Base-by-base conservation (phyloP, 352 stramenopile species). In the Globisporangium yorkense region DNA sequence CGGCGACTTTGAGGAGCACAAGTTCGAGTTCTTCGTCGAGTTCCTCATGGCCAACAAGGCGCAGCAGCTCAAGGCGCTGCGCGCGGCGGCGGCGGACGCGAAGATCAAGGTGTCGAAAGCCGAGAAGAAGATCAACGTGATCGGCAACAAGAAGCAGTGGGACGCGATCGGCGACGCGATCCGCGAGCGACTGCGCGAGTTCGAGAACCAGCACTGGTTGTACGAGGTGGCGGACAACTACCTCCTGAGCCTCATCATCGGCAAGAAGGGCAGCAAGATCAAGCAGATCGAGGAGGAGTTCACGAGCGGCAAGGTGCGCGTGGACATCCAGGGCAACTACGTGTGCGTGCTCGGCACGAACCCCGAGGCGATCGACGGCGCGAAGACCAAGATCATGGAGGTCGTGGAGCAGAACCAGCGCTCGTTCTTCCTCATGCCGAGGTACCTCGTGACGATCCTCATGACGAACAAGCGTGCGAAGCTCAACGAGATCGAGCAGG, bases 31-130 rank as follows among this genome's bases (percentile, higher is more conserved):
- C 49, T 90, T 89, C 48, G 76, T 74, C n/a, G 80, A 89, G 64
- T 92, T 90, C 43, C 60, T 92, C 13, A 90, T 92, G 78, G 62
- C 59, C 21, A 77, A 90, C 70, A 92, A 92, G 59, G 80, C 72
- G 2, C 72, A 76, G 37, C 74, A 89, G 61, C 72, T 92, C 43
- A 79, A 81, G 67, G 52, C 78, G 16, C 57, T 92, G 51, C 78
- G 80, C 18, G 74, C 66, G 6, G 77, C 84, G 45, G 80, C 80
- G 0, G 58, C 59, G 1, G 78, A 89, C n/a, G 76, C 72, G 18
- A 71, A 76, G 29, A 79, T 92, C 43, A 86, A 89, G 56, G 78
- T 88, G 24, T 73, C 73, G 29, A 92, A 90, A 65, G 75, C 84
- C 40, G 67, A 87, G 33, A 66, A 75, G 31, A 67, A 62, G 21